Conservation (phyloP, 352 stramenopile genomes). For the Phytophthora podocarpi region DNA sequence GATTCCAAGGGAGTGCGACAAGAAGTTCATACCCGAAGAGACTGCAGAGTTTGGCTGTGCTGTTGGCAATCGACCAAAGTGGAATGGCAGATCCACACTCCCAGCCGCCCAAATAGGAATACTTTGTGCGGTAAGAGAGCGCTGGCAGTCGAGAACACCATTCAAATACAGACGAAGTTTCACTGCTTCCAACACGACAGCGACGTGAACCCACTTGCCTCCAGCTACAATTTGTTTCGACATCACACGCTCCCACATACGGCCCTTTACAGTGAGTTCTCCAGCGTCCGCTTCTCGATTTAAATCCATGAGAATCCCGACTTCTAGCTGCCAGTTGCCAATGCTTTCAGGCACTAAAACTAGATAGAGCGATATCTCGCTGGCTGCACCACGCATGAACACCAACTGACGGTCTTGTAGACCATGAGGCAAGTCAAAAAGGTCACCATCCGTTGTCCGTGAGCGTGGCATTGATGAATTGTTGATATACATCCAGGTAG, state of each 20-base stretch:
- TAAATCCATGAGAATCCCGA: constrained; percentile 51
- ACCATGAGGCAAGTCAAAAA: constrained; percentile 3
- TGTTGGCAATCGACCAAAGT: constrained; percentile 49
- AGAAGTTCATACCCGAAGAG: constrained; percentile 19
- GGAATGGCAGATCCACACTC: constrained; percentile 52
- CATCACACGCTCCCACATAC: constrained; percentile 63
- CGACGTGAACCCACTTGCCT: constrained; percentile 85
- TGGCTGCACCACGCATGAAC: constrained; percentile 67
- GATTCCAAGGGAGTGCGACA: constrained; percentile 28
- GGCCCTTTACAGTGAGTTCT: constrained; percentile 15
- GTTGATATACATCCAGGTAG: constrained; percentile 84
- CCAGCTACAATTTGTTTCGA: constrained; percentile 76
- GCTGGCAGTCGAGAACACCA: constrained; percentile 85
- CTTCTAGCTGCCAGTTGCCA: constrained; percentile 60
- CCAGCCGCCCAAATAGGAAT: constrained; percentile 31
- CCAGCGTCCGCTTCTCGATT: constrained; percentile 3
- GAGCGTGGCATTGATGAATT: not conserved
- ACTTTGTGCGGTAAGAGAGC: constrained; percentile 49
- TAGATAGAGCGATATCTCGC: constrained; percentile 70
- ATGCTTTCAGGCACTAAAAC: constrained; percentile 51
- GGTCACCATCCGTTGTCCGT: not conserved
- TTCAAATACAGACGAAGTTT: constrained; percentile 93
- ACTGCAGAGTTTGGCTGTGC: not conserved
- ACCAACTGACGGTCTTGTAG: constrained; percentile 56
- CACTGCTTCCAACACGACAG: constrained; percentile 80